Evolutionary conservation across 495 filamentous ascomycete genomes (phyloP), one percentile per base, ranked within the genome.

Genomic region (Xylaria curta): DNA sequence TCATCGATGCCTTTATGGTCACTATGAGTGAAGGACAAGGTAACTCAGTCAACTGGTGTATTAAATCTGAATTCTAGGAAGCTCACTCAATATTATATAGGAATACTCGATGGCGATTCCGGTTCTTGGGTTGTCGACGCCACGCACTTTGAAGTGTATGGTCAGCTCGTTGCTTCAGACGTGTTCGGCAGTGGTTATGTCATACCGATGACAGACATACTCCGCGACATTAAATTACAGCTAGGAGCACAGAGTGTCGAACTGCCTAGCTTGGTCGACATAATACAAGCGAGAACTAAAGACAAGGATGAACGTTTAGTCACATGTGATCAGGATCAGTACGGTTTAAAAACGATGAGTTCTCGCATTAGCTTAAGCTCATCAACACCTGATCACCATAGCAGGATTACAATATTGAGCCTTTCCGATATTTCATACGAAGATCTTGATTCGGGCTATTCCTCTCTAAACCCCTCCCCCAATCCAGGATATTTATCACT

Each of bases 101-200:
- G 51, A 15, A 54, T 54, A 54, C 51, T 24, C 3, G 51, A 54
- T 26, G 51, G 51, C 10, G 21, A 54, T 21, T 54, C 51, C 51
- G 51, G 51, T 26, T 54, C 51, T 54, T 54, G 51, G 51, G 21
- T 54, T 54, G 51, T 54, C 51, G 51, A 54, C 6, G 51, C 51
- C 0, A 26, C 17, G 3, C 21, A 2, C 10, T 54, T 54, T 26
- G 51, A 54, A 54, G 51, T 54, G 9, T 54, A 54, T 26, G 51
- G 51, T 54, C 51, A 54, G 51, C 51, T 54, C 5, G 51, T 54
- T 5, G 51, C 51, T 24, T 54, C 51, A 3, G 51, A 54, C 21
- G 13, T 28, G 51, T 54, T 28, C 3, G 51, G 51, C 12, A 28
- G 51, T 21, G 21, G 51, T 26, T 54, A 54, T 54, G 24, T 54